Conservation (phyloP, 257 asterid genomes). For the Nicotiana tabacum region DNA sequence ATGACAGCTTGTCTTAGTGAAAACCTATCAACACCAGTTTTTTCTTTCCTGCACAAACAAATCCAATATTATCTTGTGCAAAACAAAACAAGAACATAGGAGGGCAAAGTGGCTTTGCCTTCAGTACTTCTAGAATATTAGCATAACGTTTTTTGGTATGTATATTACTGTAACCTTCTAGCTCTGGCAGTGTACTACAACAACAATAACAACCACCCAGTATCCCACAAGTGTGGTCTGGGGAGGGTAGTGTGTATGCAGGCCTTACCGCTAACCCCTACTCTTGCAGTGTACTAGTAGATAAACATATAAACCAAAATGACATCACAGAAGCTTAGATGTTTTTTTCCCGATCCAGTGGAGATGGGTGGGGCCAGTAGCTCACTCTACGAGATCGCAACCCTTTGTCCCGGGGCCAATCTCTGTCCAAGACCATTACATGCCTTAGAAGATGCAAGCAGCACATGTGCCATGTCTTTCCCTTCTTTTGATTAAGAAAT, state of each 20-base stretch:
- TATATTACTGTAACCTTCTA: background rate
- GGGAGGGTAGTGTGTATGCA: too few species aligned
- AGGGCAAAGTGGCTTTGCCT: constrained; percentile 1
- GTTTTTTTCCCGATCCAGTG: background rate
- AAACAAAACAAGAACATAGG: background rate
- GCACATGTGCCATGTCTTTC: background rate
- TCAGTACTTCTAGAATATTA: background rate
- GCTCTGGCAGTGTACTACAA: background rate
- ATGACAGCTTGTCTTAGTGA: constrained; percentile 89
- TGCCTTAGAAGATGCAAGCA: background rate
- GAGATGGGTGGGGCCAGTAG: too few species aligned
- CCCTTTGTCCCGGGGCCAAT: too few species aligned
- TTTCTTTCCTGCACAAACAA: constrained; percentile 58
- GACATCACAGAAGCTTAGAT: background rate
- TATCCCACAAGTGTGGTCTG: too few species aligned
- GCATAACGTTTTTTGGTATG: background rate
- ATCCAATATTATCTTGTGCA: background rate
- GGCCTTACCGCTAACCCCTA: too few species aligned
- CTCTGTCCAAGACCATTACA: too few species aligned
- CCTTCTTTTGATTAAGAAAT: background rate
- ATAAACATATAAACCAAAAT: background rate
- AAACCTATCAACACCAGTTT: constrained; percentile 84
- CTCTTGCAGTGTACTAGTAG: background rate
- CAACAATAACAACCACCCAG: too few species aligned
- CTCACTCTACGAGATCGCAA: too few species aligned